Percentiles rank a stretch among this genome's conserved stretches.
Conservation (phyloP, 2,329 filamentous ascomycete species). For the Cercospora brassicicola region DNA sequence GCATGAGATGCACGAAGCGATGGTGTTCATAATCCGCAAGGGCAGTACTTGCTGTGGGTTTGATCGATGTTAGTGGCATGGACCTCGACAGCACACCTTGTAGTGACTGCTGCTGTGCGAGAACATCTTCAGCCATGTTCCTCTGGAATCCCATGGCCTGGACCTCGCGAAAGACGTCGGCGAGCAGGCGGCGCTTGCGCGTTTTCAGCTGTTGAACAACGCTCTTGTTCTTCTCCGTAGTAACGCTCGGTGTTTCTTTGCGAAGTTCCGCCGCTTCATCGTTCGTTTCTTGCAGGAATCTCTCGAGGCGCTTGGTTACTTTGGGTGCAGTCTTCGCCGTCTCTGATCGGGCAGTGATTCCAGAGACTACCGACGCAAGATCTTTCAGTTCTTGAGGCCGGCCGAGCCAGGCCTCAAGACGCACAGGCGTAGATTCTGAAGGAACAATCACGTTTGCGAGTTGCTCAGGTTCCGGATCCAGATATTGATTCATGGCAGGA, state of each 20-base stretch:
- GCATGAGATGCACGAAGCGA: conserved; percentile 71
- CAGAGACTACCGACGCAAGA: background rate
- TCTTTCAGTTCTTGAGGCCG: conserved; percentile 5
- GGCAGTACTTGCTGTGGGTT: background rate
- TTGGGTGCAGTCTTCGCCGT: background rate
- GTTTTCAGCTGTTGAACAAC: conserved; percentile 84
- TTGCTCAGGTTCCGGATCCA: background rate
- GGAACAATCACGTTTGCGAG: background rate
- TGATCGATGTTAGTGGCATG: conserved; percentile 36
- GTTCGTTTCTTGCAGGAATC: conserved; percentile 54
- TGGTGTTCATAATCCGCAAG: conserved; percentile 72
- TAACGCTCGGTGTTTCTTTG: conserved; percentile 75
- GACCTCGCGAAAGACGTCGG: conserved; percentile 79
- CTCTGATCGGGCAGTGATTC: background rate
- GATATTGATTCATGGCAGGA: conserved; percentile 3
- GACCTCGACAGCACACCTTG: conserved; percentile 65
- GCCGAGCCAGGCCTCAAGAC: conserved; percentile 12
- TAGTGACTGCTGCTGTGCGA: conserved; percentile 71
- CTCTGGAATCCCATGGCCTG: conserved; percentile 86
- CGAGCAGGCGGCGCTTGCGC: conserved; percentile 84
- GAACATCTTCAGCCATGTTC: conserved; percentile 72
- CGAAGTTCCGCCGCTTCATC: conserved; percentile 70
- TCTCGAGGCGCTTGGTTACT: conserved; percentile 16
- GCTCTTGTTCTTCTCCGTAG: conserved; percentile 85
- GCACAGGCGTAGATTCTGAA: background rate